Conservation (phyloP, 306 rosid species). For the Quercus agrifolia region DNA sequence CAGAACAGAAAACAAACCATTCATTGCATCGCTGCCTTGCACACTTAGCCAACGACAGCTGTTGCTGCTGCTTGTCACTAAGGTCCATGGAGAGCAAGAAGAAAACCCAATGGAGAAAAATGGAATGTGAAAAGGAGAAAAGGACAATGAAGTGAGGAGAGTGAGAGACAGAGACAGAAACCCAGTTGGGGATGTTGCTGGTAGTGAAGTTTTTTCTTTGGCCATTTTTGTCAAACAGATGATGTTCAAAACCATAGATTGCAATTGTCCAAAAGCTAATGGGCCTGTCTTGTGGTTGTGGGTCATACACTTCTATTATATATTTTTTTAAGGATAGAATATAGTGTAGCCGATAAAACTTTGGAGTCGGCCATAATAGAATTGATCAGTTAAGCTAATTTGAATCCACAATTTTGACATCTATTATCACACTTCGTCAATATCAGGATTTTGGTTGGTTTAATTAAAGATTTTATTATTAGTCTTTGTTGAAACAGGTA, state of each 20-base stretch:
- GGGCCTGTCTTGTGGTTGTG: constrained; percentile 90
- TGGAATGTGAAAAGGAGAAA: constrained; percentile 41
- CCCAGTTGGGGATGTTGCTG: constrained; percentile 46
- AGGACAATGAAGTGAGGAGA: constrained; percentile 38
- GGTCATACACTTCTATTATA: constrained; percentile 53
- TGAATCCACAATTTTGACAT: too few species aligned
- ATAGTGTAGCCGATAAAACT: background rate
- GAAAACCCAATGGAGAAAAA: constrained; percentile 25
- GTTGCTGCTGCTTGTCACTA: constrained; percentile 63
- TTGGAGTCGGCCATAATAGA: background rate
- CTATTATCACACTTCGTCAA: too few species aligned
- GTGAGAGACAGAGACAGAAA: constrained; percentile 50
- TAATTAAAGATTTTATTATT: background rate
- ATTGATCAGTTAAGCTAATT: constrained; percentile 6
- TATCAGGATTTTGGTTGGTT: too few species aligned
- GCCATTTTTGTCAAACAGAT: constrained; percentile 68
- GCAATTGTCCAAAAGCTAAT: constrained; percentile 71
- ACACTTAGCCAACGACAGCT: constrained; percentile 66
- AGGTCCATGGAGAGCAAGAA: constrained; percentile 70
- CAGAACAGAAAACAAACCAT: constrained; percentile 56
- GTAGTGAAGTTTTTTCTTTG: constrained; percentile 50
- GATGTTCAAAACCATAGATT: constrained; percentile 71
- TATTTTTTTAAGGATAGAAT: background rate
- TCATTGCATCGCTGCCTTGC: constrained; percentile 75
- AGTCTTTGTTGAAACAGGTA: constrained; percentile 26